Conservation (phyloP, 164 flowering plant genomes). For the Vitis labrusca region DNA sequence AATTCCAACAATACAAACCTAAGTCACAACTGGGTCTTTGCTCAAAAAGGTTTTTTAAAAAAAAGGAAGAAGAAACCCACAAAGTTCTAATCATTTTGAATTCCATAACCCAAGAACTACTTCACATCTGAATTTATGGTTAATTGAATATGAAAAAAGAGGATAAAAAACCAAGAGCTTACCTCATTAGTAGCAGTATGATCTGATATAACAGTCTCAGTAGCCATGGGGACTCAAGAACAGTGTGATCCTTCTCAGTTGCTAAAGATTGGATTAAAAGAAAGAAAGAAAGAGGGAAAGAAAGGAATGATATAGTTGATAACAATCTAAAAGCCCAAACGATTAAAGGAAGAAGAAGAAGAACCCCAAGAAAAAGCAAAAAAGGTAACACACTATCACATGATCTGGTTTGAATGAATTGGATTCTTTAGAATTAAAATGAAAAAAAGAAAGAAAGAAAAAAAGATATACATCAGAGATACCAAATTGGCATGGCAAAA, state of each 20-base stretch:
- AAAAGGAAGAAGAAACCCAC: background rate
- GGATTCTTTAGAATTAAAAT: slow-evolving; percentile 8
- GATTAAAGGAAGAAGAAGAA: slow-evolving; percentile 1
- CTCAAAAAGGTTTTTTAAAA: background rate
- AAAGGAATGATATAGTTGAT: slow-evolving; percentile 25
- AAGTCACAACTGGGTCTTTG: slow-evolving; percentile 11
- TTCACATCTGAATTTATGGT: background rate
- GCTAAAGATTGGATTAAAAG: background rate
- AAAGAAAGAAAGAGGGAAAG: slow-evolving; percentile 7
- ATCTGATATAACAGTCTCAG: slow-evolving; percentile 17
- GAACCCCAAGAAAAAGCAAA: background rate
- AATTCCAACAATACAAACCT: background rate
- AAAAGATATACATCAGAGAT: background rate
- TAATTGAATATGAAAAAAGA: background rate
- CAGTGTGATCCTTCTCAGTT: background rate
- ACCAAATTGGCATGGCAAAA: slow-evolving; percentile 9
- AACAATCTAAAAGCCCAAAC: slow-evolving; percentile 12
- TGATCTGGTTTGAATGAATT: slow-evolving; percentile 18
- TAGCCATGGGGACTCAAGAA: slow-evolving; percentile 18
- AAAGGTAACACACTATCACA: slow-evolving; percentile 19
- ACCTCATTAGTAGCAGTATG: slow-evolving; percentile 16
- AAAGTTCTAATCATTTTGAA: background rate
- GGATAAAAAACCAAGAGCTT: background rate
- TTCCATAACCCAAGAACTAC: background rate
- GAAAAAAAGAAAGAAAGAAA: background rate